These are phyloP conservation scores for Pichia ethanolica DNA, from an alignment of 805 yeast species.

Conservation along the genomic window DNA sequence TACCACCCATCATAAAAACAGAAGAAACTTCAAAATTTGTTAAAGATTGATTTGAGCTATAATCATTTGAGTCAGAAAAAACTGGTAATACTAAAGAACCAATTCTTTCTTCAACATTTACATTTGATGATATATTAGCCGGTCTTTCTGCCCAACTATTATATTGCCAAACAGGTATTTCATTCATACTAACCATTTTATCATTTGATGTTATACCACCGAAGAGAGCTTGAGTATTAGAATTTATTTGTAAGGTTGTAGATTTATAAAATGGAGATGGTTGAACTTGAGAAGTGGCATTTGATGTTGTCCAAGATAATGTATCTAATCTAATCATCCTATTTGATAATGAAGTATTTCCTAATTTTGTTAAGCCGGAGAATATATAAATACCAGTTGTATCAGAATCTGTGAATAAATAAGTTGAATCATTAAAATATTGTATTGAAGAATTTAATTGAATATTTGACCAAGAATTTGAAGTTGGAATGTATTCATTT, in stretches of 20 bases:
- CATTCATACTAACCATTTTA: conserved; percentile 61
- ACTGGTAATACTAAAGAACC: conserved; percentile 49
- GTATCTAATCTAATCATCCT: conserved; percentile 41
- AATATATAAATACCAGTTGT: conserved; percentile 40
- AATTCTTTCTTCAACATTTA: conserved; percentile 45
- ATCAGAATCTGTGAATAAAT: conserved; percentile 35
- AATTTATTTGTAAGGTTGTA: conserved; percentile 34
- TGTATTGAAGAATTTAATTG: conserved; percentile 11
- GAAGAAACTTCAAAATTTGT: conserved; percentile 30
- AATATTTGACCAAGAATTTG: conserved; percentile 18
- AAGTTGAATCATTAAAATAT: conserved; percentile 29
- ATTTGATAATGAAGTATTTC: conserved; percentile 25
- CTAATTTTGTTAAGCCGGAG: conserved; percentile 37
- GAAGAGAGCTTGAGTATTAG: conserved; percentile 43
- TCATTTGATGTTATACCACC: conserved; percentile 61
- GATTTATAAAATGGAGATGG: conserved; percentile 55
- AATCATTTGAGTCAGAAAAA: conserved; percentile 28
- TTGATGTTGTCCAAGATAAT: conserved; percentile 25
- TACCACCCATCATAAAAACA: conserved; percentile 59
- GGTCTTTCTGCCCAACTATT: conserved; percentile 58
- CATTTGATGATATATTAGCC: conserved; percentile 24
- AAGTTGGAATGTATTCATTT: conserved; percentile 10
- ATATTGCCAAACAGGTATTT: conserved; percentile 67
- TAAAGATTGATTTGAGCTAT: conserved; percentile 17
- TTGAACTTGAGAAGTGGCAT: conserved; percentile 41